A percentile compares a stretch with the other conserved stretches of the same genome.
These are phyloP conservation scores for Fraxinus nigra DNA, from an alignment of 305 asterid genomes.

Conservation along the genomic window DNA sequence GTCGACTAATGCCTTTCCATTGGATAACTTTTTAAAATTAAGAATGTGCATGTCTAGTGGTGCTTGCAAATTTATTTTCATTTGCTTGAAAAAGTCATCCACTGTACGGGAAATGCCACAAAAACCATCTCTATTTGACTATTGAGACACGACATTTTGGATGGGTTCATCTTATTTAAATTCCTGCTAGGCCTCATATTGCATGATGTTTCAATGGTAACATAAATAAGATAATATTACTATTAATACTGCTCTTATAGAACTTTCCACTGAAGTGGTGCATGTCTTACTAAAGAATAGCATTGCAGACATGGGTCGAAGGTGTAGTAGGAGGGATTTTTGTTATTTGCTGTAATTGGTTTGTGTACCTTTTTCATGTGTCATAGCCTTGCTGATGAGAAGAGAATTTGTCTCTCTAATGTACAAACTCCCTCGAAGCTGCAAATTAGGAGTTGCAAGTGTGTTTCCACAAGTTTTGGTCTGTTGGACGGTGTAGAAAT, in stretches of 20 bases:
- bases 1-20: not conserved
- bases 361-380: not conserved
- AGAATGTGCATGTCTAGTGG: not conserved
- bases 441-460: not conserved
- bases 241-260: not conserved
- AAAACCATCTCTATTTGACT: not conserved
- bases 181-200: constrained; percentile 1
- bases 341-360: not conserved
- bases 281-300: not conserved
- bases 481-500: not conserved
- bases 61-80: not conserved
- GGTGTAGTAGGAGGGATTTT: not conserved
- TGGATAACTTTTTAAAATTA: not conserved
- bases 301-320: not conserved
- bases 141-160: constrained; percentile 9
- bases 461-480: not conserved
- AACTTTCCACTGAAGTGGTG: not conserved
- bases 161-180: not conserved
- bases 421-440: not conserved
- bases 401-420: not conserved
- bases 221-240: not conserved
- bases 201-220: constrained; percentile 6
- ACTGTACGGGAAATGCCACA: not conserved
- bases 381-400: not conserved
- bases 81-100: not conserved